A percentile compares a stretch with the other conserved stretches of the same genome.
These are phyloP conservation scores for Blastobotrys americana DNA, from an alignment of 805 yeast genomes.

Conservation along the genomic window DNA sequence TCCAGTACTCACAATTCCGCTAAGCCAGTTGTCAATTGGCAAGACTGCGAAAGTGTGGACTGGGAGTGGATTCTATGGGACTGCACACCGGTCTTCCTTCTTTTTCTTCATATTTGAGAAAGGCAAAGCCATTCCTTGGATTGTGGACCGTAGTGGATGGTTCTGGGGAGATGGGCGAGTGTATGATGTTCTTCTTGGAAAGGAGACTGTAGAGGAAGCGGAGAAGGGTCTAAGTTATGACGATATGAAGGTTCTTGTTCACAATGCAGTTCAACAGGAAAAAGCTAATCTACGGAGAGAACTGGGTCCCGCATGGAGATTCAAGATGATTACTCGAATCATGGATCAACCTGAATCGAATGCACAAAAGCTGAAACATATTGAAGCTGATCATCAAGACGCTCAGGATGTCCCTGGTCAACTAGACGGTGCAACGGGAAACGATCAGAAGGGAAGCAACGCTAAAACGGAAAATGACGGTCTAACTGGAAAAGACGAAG, in stretches of 20 bases:
- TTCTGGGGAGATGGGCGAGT: constrained; percentile 92
- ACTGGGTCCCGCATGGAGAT: constrained; percentile 55
- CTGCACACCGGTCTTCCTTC: constrained; percentile 65
- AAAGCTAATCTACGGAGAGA: constrained; percentile 45
- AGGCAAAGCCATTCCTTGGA: constrained; percentile 53
- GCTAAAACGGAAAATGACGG: too few relatives aligned
- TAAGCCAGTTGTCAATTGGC: constrained; percentile 48
- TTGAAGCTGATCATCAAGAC: too few relatives aligned
- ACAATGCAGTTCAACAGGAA: constrained; percentile 42
- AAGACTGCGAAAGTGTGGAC: constrained; percentile 68
- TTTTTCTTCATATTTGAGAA: constrained; percentile 64
- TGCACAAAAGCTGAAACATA: too few relatives aligned
- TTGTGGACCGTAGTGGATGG: constrained; percentile 78
- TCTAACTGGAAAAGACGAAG: constrained; percentile 1
- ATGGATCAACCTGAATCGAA: too few relatives aligned
- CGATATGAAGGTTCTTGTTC: constrained; percentile 45
- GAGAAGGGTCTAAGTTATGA: constrained; percentile 63
- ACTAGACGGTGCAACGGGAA: too few relatives aligned
- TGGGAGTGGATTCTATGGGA: constrained; percentile 83
- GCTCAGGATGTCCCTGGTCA: too few relatives aligned
- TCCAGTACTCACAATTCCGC: constrained; percentile 63
- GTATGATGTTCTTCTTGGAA: constrained; percentile 73
- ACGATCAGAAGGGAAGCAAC: constrained; percentile 28
- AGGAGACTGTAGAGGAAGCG: constrained; percentile 68
- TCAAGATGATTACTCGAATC: constrained; percentile 41